Base-by-base conservation (phyloP, 2,329 filamentous ascomycete genomes). In the Venturia carpophila region DNA sequence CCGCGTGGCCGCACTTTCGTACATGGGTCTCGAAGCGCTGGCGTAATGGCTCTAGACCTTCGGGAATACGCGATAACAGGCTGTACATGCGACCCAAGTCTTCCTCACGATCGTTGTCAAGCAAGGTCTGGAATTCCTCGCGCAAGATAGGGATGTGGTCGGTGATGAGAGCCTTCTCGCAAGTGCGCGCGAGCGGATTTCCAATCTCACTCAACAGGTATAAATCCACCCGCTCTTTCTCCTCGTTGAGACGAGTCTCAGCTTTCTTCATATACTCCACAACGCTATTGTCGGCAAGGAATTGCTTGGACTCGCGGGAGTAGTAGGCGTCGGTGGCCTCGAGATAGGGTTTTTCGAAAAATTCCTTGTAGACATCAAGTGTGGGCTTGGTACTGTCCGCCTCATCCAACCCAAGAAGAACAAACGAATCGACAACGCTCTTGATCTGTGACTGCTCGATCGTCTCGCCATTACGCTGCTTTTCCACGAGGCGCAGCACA, bases 261-360 rank as follows among this genome's bases (percentile, higher is more conserved):
- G 94, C 95, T 83, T 99, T 99, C 82, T 97, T 97, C 94, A 99
- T 97, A 78, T 97, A 99, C 74, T 99, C 94, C 42, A 99, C 92
- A 4, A 99, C 92, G 68, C 90, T 96, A 75, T 99, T 99, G 76
- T 97, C 93, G 13, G 92, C 90, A 42, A 99, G 86, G 73, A 99
- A 99, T 68, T 92, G 89, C 71, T 91, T 91, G 24, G 94, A 97
- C 75, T 99, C 95, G 58, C 89, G 87, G 70, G 91, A 83, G 75
- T 99, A 99, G 78, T 96, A 99, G 39, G 82, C 79, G 70, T 84
- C 86, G 11, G 94, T 99, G 3, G 92, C 91, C 6, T 83, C 82
- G 63, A 99, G 83, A 82, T 97, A 99, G 0, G 95, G 94, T 71
- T 84, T 86, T 79, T 99, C 93, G 73, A 99, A 99, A 78, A 92